Evolutionary conservation across 2,329 filamentous ascomycete species (phyloP), one percentile per base, ranked within the genome.

Genomic region (Rhytidhysteron rufulum): DNA sequence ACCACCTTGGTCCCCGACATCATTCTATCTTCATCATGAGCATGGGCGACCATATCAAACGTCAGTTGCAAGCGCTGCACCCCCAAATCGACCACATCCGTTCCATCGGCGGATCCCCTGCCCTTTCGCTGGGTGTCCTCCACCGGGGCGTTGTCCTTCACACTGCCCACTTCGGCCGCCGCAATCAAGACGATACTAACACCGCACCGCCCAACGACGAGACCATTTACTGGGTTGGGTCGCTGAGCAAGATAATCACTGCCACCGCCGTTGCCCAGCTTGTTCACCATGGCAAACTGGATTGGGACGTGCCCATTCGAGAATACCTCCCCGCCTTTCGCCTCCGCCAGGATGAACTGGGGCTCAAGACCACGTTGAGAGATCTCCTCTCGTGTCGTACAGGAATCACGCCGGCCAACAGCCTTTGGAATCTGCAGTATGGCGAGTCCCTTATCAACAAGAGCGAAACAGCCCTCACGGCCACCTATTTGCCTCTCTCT

Each of bases 111-210:
- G 44, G 47, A 15, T 10, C 44, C 2, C 44, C 47, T 4, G 42
- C 39, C 9, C 38, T 52, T 10, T 50, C 47, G 7, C 9, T 48
- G 2, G 47, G 49, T 16, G 43, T 48, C 7, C 37, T 52, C 16
- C 43, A 52, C 16, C 41, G 47, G 10, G 45, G 45, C 7, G 16
- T 6, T 2, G 37, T 42, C 35, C 16, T 47, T 11, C 37, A 44
- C 32, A 49, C 42, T 2, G 30, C 24, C 3, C 45, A 52, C 31
- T 43, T 50, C 22, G 44, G 47, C 11, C 25, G 27, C 2, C 34
- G 35, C 22, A 24, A 42, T 22, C 34, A 37, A 11, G 22, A 8
- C 5, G 3, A 19, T 1, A 31, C 37, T 5, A 20, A 27, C 2
- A 24, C 39, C 7, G 24, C 7, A 7, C 8, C 7, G 13, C 37